A percentile compares a stretch with the other conserved stretches of the same genome.
phyloP scores from a whole-genome alignment of 1,139 yeast species.

The Candida tropicalis region DNA sequence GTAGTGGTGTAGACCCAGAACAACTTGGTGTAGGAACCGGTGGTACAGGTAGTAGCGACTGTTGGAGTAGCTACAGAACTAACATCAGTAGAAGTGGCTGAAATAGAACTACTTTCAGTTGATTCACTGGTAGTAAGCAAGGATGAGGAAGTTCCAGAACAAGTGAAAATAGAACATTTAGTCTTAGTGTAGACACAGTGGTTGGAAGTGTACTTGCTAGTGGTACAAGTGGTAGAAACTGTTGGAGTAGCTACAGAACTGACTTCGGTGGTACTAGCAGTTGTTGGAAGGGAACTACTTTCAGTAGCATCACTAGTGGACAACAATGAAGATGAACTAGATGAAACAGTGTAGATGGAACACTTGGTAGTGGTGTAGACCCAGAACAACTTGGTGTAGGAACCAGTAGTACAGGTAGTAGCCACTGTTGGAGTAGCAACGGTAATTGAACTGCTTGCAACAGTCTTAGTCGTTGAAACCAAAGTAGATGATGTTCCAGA shows the following conservation, averaged over 20 bases:
- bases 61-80: neutral
- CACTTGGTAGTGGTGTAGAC: neutral
- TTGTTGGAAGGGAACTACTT: conserved; percentile 7
- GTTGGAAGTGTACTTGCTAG: neutral
- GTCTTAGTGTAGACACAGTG: neutral
- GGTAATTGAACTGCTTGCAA: conserved; percentile 14
- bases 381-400: neutral
- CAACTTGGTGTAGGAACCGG: neutral
- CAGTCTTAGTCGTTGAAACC: conserved; percentile 13
- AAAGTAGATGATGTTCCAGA: neutral
- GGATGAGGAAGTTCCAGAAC: neutral
- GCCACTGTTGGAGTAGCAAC: conserved; percentile 15
- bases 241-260: conserved; percentile 14
- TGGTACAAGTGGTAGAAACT: conserved; percentile 1
- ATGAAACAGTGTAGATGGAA: conserved; percentile 2
- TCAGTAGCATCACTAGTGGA: neutral
- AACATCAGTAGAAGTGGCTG: neutral
- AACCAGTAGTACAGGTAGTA: conserved; percentile 1
- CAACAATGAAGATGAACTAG: neutral
- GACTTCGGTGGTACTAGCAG: conserved; percentile 16
- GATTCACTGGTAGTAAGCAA: neutral
- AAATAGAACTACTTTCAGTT: neutral
- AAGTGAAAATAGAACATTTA: conserved; percentile 3
- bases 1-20: neutral
- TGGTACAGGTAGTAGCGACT: neutral